Conservation (phyloP, 225 moss, liverwort and hornwort genomes). For the Asterella californica region DNA sequence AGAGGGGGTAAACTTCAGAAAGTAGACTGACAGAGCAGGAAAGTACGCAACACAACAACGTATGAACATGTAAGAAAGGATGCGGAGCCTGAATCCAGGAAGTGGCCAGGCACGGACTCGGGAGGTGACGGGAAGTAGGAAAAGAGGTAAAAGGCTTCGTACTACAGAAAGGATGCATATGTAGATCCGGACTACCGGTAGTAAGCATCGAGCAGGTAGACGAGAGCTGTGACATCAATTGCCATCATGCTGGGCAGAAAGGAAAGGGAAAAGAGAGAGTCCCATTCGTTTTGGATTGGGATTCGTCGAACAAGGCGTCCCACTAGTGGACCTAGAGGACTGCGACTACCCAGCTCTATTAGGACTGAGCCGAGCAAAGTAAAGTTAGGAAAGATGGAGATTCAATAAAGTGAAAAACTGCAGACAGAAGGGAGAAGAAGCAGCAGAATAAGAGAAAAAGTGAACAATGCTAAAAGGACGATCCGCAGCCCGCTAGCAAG, state of each 20-base stretch:
- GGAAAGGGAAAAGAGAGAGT: background rate
- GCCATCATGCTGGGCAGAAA: background rate
- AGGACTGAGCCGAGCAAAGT: background rate
- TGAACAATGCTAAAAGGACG: background rate
- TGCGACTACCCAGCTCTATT: background rate
- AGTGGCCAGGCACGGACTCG: background rate
- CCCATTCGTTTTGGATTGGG: background rate
- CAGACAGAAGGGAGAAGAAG: background rate
- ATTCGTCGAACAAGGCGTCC: background rate
- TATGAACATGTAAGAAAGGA: background rate
- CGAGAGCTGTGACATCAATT: background rate
- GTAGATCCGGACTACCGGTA: constrained; percentile 4
- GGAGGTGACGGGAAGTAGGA: background rate
- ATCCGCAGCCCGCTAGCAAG: background rate
- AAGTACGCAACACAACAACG: background rate
- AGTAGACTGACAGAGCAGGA: background rate
- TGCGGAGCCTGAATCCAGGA: background rate
- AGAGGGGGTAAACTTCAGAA: background rate
- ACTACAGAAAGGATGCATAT: background rate
- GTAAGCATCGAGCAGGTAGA: constrained; percentile 9
- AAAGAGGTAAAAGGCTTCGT: background rate
- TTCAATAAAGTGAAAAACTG: background rate
- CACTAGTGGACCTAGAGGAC: background rate
- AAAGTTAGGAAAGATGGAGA: background rate
- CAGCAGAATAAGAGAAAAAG: background rate